Conservation (phyloP, 2,329 filamentous ascomycete species). For the Hymenoscyphus infarciens region DNA sequence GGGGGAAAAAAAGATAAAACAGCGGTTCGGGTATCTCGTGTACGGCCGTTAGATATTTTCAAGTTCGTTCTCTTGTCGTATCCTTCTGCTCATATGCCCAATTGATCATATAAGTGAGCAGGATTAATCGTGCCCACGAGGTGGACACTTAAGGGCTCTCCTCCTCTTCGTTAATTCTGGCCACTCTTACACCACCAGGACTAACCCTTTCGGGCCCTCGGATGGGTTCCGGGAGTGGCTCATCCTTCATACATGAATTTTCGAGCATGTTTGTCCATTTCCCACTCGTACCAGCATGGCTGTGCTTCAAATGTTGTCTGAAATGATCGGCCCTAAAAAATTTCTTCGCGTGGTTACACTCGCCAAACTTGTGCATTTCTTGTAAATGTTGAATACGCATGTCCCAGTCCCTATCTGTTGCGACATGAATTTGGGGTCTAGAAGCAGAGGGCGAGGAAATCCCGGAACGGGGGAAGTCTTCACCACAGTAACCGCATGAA, state of each 20-base stretch:
- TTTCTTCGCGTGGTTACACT: conserved; percentile 98
- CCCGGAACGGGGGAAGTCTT: conserved; percentile 64
- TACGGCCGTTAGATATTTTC: conserved; percentile 25
- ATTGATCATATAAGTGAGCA: conserved; percentile 4
- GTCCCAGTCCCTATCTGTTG: conserved; percentile 86
- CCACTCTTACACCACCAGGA: conserved; percentile 26
- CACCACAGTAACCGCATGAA: conserved; percentile 90
- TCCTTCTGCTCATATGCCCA: conserved; percentile 10
- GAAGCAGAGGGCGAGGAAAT: conserved; percentile 38
- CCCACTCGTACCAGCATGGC: conserved; percentile 89
- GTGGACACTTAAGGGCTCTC: conserved; percentile 25
- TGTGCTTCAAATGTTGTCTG: conserved; percentile 96
- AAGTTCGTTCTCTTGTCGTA: conserved; percentile 13
- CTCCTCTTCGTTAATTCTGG: conserved; percentile 34
- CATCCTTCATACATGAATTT: conserved; percentile 91
- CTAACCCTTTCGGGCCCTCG: conserved; percentile 31
- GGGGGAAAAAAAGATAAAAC: conserved; percentile 16
- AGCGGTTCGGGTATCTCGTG: conserved; percentile 29
- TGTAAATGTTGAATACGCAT: conserved; percentile 81
- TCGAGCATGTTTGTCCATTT: conserved; percentile 99
- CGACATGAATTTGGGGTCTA: conserved; percentile 41
- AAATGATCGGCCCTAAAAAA: conserved; percentile 98
- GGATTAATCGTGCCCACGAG: conserved; percentile 4
- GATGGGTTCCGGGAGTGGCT: conserved; percentile 52
- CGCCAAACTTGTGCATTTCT: conserved; percentile 90